Evolutionary conservation across 306 rosid genomes (phyloP).

Genomic region (Casuarina cunninghamiana): DNA sequence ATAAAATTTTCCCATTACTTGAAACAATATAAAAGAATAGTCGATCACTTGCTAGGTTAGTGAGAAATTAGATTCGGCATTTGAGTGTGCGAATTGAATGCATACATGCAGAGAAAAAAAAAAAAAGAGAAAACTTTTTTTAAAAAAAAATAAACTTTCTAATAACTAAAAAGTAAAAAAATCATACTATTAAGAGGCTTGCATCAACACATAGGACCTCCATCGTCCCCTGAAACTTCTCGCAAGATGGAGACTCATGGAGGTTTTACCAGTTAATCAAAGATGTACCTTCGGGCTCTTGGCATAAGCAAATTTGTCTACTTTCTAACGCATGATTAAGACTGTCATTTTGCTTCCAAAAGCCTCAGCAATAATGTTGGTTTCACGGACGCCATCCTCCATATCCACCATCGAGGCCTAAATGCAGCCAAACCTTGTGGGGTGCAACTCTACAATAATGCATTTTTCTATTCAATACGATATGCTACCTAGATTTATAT

Average conservation of each 20-base stretch:
- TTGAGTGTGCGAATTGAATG: too few relatives aligned
- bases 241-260: background rate
- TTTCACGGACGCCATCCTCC: slow-evolving; percentile 3
- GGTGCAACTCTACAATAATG: background rate
- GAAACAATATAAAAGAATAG: too few relatives aligned
- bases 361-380: background rate
- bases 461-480: background rate
- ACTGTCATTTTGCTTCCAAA: background rate
- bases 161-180: too few relatives aligned
- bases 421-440: slow-evolving; percentile 4
- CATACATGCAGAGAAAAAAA: too few relatives aligned
- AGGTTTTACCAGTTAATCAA: slow-evolving; percentile 2
- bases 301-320: slow-evolving; percentile 63
- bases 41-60: background rate
- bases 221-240: too few relatives aligned
- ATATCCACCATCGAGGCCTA: background rate
- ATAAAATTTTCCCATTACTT: too few relatives aligned
- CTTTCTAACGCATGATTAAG: slow-evolving; percentile 1
- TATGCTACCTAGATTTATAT: background rate
- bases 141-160: too few relatives aligned
- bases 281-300: slow-evolving; percentile 2
- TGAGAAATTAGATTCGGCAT: too few relatives aligned
- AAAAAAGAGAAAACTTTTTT: too few relatives aligned
- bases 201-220: too few relatives aligned
- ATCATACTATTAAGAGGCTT: too few relatives aligned